Conservation (phyloP, 306 rosid genomes). For the Quercus wislizeni region DNA sequence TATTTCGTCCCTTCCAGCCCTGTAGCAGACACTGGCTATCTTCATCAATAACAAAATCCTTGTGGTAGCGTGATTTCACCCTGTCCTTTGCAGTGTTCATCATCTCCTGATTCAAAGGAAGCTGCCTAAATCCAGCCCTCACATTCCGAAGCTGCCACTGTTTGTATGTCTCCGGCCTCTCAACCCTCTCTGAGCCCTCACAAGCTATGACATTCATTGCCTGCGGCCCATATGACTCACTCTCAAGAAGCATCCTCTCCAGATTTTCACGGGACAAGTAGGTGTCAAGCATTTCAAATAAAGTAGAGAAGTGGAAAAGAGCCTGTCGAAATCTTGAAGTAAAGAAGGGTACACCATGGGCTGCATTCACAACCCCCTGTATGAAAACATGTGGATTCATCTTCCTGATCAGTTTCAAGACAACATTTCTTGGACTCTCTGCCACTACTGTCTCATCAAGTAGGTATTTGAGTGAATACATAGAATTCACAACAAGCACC, state of each 20-base stretch:
- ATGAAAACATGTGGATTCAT: slow-evolving; percentile 35
- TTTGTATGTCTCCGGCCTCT: slow-evolving; percentile 40
- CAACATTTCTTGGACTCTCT: slow-evolving; percentile 32
- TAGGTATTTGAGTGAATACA: slow-evolving; percentile 27
- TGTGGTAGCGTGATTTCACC: slow-evolving; percentile 20
- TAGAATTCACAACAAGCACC: slow-evolving; percentile 32
- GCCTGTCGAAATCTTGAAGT: slow-evolving; percentile 38
- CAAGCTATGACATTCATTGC: slow-evolving; percentile 44
- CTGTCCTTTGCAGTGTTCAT: slow-evolving; percentile 23
- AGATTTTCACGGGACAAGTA: slow-evolving; percentile 20
- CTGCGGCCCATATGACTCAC: slow-evolving; percentile 26
- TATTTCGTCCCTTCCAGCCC: slow-evolving; percentile 43
- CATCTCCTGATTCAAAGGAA: slow-evolving; percentile 35
- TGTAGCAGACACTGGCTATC: slow-evolving; percentile 31
- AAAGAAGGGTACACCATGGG: slow-evolving; percentile 33
- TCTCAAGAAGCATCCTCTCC: slow-evolving; percentile 37
- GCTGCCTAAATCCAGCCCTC: slow-evolving; percentile 35
- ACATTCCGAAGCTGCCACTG: slow-evolving; percentile 35
- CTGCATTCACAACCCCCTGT: slow-evolving; percentile 31
- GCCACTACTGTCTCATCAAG: slow-evolving; percentile 41
- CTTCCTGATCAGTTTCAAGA: slow-evolving; percentile 28
- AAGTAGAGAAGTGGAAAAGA: slow-evolving; percentile 37
- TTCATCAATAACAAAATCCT: slow-evolving; percentile 34
- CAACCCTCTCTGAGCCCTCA: slow-evolving; percentile 40
- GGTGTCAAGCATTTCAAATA: slow-evolving; percentile 38